Conservation (phyloP, 2,329 filamentous ascomycete genomes). For the Scedosporium apiospermum region DNA sequence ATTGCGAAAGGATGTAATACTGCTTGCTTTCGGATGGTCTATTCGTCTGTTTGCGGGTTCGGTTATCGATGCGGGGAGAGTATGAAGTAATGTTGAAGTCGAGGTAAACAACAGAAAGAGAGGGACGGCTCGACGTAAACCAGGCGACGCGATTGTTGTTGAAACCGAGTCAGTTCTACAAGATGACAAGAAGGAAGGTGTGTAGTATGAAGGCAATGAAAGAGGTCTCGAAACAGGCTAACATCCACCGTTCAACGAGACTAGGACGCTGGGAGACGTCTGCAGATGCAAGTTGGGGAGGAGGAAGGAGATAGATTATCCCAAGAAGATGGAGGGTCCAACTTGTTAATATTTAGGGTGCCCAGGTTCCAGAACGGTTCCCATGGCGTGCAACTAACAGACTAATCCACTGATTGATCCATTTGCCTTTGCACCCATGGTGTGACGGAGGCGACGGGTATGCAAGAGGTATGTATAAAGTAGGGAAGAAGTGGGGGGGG, state of each 20-base stretch:
- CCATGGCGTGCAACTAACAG: not conserved
- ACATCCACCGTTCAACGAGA: conserved; percentile 1
- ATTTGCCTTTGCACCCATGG: too few relatives aligned
- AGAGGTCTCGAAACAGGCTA: not conserved
- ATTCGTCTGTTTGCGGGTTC: not conserved
- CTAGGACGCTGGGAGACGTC: not conserved
- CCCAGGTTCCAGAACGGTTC: not conserved
- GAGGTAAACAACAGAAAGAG: conserved; percentile 1
- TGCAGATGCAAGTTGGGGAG: not conserved
- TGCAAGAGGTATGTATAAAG: not conserved
- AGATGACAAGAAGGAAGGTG: not conserved
- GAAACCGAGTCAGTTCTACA: not conserved
- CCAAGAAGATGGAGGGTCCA: not conserved
- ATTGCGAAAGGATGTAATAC: not conserved
- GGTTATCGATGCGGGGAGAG: not conserved
- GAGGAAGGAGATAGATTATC: not conserved
- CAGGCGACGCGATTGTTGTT: not conserved
- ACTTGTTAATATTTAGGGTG: not conserved
- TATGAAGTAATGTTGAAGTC: not conserved
- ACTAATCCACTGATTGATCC: not conserved
- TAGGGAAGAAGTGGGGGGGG: not conserved
- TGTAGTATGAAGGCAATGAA: not conserved
- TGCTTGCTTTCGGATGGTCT: not conserved
- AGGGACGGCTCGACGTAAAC: not conserved
- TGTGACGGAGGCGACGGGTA: not conserved